These are phyloP conservation scores for Collybiopsis confluens DNA, from an alignment of 768 basidiomycete species.

Conservation along the genomic window DNA sequence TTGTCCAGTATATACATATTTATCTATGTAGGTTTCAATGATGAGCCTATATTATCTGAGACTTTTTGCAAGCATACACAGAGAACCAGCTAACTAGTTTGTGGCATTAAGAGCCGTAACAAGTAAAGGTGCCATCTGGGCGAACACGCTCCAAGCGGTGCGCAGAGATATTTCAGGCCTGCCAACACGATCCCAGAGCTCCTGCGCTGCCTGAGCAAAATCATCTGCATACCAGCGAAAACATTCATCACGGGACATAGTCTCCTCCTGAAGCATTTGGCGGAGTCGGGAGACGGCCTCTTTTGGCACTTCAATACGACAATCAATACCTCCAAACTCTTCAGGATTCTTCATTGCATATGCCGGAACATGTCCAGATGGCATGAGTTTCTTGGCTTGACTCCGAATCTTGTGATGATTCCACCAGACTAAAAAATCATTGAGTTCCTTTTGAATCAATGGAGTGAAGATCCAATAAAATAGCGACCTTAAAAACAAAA, in stretches of 20 bases:
- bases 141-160: background rate
- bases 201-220: background rate
- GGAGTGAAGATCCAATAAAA: background rate
- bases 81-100: too few species aligned
- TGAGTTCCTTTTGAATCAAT: conserved; percentile 11
- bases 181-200: background rate
- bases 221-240: background rate
- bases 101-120: too few species aligned
- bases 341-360: conserved; percentile 8
- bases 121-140: background rate
- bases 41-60: too few species aligned
- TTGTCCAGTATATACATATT: too few species aligned
- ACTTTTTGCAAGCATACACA: too few species aligned
- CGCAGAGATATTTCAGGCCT: background rate
- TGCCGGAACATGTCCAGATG: conserved; percentile 15
- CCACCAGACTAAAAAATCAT: conserved; percentile 16
- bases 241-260: background rate
- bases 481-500: background rate
- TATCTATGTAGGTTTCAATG: too few species aligned
- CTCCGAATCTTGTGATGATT: conserved; percentile 17
- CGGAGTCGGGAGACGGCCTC: conserved; percentile 9
- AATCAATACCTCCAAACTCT: conserved; percentile 11
- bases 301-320: conserved; percentile 8
- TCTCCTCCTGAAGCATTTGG: conserved; percentile 3
- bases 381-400: conserved; percentile 16